Conservation (phyloP, 768 basidiomycete species). For the Glaciozyma antarctica region DNA sequence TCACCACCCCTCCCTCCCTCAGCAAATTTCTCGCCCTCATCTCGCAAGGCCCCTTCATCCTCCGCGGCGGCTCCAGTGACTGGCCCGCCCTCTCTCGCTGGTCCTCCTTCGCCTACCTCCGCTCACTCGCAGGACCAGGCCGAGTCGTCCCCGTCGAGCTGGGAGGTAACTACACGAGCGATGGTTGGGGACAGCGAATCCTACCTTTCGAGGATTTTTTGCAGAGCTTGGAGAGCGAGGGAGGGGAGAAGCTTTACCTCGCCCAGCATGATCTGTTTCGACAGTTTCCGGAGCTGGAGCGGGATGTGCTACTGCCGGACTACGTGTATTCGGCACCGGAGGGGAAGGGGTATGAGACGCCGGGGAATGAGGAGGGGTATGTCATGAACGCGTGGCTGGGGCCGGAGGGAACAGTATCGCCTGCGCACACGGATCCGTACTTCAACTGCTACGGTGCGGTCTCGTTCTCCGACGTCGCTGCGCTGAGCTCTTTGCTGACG, state of each 20-base stretch:
- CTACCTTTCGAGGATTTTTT: conserved; percentile 73
- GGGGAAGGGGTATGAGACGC: conserved; percentile 53
- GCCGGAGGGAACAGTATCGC: conserved; percentile 65
- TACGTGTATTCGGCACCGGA: conserved; percentile 64
- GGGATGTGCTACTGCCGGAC: conserved; percentile 76
- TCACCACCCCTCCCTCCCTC: conserved; percentile 44
- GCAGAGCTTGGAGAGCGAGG: conserved; percentile 37
- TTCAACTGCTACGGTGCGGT: conserved; percentile 75
- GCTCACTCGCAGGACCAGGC: conserved; percentile 61
- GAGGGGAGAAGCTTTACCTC: conserved; percentile 52
- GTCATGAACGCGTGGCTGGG: conserved; percentile 76
- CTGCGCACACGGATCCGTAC: conserved; percentile 90
- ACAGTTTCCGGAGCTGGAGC: conserved; percentile 69
- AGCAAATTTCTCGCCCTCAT: conserved; percentile 57
- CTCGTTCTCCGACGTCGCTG: background rate
- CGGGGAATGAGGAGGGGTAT: conserved; percentile 55
- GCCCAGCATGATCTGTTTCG: conserved; percentile 79
- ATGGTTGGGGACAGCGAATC: conserved; percentile 71
- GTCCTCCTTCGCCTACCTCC: conserved; percentile 61
- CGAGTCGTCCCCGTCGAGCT: conserved; percentile 84
- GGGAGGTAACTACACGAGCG: conserved; percentile 68
- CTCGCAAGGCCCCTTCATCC: conserved; percentile 60
- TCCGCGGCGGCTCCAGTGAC: conserved; percentile 52
- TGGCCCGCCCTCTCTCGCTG: conserved; percentile 81
- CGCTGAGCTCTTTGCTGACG: background rate